These are phyloP conservation scores for Sinapis alba DNA, from an alignment of 441 rosid genomes.

Conservation along the genomic window DNA sequence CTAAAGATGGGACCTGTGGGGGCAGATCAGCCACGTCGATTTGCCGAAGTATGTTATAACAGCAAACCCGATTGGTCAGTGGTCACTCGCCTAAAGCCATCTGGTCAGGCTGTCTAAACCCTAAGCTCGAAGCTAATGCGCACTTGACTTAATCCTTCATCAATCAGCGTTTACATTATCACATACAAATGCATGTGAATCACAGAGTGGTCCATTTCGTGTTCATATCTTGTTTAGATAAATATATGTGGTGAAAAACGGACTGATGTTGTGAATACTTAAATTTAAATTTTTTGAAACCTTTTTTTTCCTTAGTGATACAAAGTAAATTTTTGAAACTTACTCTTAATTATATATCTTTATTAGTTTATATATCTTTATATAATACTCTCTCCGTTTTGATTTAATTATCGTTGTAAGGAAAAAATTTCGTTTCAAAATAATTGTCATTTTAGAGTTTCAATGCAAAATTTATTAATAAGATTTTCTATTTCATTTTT, in stretches of 20 bases:
- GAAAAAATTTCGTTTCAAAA: too few species aligned
- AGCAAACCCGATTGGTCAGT: slow-evolving; percentile 4
- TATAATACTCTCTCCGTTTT: too few species aligned
- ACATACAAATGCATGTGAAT: slow-evolving; percentile 14
- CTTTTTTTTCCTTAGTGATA: too few species aligned
- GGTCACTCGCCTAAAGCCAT: slow-evolving; percentile 20
- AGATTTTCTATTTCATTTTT: too few species aligned
- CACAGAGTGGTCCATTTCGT: slow-evolving; percentile 9
- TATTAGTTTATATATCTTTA: too few species aligned
- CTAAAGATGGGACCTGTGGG: slow-evolving; percentile 7
- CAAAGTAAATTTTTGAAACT: background rate
- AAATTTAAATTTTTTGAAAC: too few species aligned
- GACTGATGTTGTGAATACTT: too few species aligned
- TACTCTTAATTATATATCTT: too few species aligned
- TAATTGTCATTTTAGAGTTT: too few species aligned
- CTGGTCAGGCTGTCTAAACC: slow-evolving; percentile 23
- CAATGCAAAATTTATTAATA: too few species aligned
- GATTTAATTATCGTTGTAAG: too few species aligned
- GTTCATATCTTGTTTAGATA: background rate
- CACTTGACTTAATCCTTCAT: slow-evolving; percentile 17
- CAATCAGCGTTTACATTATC: slow-evolving; percentile 6
- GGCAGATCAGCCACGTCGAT: slow-evolving; percentile 26
- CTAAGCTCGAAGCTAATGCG: slow-evolving; percentile 20
- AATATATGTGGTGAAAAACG: background rate
- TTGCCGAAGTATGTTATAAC: background rate